Evolutionary conservation across 2,329 filamentous ascomycete genomes (phyloP).

Genomic region (Ceratocystis lukuohia): DNA sequence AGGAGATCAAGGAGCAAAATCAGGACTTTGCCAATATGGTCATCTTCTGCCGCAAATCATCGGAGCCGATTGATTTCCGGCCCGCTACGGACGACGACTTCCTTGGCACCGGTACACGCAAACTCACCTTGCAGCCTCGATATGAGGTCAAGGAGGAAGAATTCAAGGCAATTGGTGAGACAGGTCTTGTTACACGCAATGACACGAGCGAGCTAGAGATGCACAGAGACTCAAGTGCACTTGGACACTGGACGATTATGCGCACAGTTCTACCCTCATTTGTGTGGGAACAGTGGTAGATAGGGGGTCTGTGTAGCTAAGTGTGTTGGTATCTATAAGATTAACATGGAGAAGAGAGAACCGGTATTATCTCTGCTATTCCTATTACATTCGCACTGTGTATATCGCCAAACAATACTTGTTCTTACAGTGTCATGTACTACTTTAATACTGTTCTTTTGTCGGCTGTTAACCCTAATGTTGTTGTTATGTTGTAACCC

Average conservation of each 20-base stretch:
- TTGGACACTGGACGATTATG: conserved; percentile 89
- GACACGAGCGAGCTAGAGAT: conserved; percentile 53
- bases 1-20: conserved; percentile 34
- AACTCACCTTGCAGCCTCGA: conserved; percentile 56
- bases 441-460: too few relatives aligned
- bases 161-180: conserved; percentile 34
- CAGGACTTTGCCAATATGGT: conserved; percentile 90
- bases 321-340: neutral
- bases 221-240: conserved; percentile 62
- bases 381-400: too few relatives aligned
- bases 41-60: conserved; percentile 70
- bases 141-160: conserved; percentile 50
- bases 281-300: conserved; percentile 82
- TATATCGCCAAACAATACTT: neutral
- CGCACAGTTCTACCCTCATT: conserved; percentile 60
- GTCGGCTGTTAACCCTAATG: fast-evolving
- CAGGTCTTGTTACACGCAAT: conserved; percentile 45
- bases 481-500: neutral
- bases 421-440: too few relatives aligned
- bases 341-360: neutral
- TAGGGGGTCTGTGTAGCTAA: neutral
- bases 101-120: conserved; percentile 56
- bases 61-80: conserved; percentile 48
- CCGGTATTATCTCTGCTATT: too few relatives aligned
- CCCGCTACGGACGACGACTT: conserved; percentile 50